phyloP scores from a whole-genome alignment of 768 basidiomycete genomes.

The Boletales sp. region DNA sequence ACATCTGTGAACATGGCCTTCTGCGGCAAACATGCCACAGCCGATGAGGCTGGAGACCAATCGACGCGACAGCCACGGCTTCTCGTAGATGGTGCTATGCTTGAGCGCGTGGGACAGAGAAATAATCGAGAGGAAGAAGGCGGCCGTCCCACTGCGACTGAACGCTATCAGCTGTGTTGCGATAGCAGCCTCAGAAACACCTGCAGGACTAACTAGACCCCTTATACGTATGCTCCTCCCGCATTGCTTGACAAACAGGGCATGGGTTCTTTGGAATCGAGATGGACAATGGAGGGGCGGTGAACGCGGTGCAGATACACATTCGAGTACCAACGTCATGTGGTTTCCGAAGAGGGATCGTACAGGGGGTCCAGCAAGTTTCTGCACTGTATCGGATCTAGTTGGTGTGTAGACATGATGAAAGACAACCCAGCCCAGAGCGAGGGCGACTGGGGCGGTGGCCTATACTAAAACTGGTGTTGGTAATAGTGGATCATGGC shows the following conservation, averaged over 20 bases:
- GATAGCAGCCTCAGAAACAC: conserved; percentile 26
- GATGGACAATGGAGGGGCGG: conserved; percentile 40
- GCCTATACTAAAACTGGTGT: conserved; percentile 5
- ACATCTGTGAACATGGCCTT: conserved; percentile 73
- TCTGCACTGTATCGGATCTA: conserved; percentile 43
- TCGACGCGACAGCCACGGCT: conserved; percentile 76
- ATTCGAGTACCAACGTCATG: conserved; percentile 57
- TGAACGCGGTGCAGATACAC: conserved; percentile 18
- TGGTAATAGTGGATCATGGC: neutral
- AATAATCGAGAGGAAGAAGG: conserved; percentile 70
- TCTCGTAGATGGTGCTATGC: conserved; percentile 71
- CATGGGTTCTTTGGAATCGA: conserved; percentile 51
- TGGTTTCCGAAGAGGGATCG: conserved; percentile 50
- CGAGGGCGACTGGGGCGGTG: conserved; percentile 5
- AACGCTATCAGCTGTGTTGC: conserved; percentile 7
- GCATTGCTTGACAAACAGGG: conserved; percentile 51
- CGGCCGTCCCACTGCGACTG: conserved; percentile 67
- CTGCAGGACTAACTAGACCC: conserved; percentile 58
- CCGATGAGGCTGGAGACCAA: conserved; percentile 79
- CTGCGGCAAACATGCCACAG: conserved; percentile 76
- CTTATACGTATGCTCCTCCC: conserved; percentile 69
- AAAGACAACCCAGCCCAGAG: conserved; percentile 22
- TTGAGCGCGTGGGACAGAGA: conserved; percentile 74
- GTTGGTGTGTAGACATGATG: conserved; percentile 19
- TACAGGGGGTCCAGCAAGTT: conserved; percentile 60